Conservation (phyloP, 257 asterid species). For the Salvia splendens region DNA sequence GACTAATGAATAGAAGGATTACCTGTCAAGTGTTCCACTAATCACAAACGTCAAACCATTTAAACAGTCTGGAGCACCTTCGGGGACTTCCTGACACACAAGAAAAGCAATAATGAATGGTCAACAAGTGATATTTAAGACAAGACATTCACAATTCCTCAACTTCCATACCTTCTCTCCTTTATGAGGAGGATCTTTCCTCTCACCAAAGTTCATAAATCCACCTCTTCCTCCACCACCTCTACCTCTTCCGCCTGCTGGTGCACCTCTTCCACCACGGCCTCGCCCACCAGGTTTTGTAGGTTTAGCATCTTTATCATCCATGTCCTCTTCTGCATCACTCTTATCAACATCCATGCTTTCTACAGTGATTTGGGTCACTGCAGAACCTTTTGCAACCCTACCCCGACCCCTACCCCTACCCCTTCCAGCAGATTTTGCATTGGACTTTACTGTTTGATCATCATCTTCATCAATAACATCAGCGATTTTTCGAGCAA, state of each 20-base stretch:
- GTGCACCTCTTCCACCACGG: slow-evolving; percentile 80
- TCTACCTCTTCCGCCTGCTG: slow-evolving; percentile 88
- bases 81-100: slow-evolving; percentile 83
- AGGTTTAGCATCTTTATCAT: slow-evolving; percentile 55
- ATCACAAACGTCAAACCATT: slow-evolving; percentile 93
- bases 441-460: slow-evolving; percentile 45
- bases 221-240: slow-evolving; percentile 99
- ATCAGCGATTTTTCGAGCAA: slow-evolving; percentile 49
- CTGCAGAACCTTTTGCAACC: slow-evolving; percentile 62
- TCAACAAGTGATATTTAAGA: slow-evolving; percentile 27
- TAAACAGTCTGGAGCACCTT: slow-evolving; percentile 87
- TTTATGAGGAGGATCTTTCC: slow-evolving; percentile 99
- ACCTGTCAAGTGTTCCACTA: slow-evolving; percentile 99
- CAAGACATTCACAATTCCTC: slow-evolving; percentile 31
- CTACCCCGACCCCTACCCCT: slow-evolving; percentile 93
- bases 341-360: slow-evolving; percentile 51
- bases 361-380: slow-evolving; percentile 40
- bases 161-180: slow-evolving; percentile 80
- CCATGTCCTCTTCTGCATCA: slow-evolving; percentile 67
- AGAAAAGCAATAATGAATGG: slow-evolving; percentile 28
- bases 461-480: slow-evolving; percentile 64
- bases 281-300: slow-evolving; percentile 82
- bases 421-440: slow-evolving; percentile 71
- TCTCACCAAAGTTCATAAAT: slow-evolving; percentile 93
- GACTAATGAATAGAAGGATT: slow-evolving; percentile 24